Base-by-base conservation (phyloP, 179 eudicot species). In the Monotropa hypopitys region DNA sequence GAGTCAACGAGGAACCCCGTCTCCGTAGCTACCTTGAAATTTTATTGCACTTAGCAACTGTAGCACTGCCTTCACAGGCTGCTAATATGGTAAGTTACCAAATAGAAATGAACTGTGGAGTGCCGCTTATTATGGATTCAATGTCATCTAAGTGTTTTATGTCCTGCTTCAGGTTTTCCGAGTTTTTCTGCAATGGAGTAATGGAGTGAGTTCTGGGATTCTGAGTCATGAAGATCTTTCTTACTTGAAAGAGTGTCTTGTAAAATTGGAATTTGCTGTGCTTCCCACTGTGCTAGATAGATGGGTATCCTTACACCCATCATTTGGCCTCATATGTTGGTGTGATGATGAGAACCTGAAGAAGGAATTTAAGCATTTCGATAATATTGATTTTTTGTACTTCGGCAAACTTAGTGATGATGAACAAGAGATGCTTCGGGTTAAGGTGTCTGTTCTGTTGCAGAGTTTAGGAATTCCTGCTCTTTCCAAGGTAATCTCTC, bases 291-390 rank as follows among this genome's bases (percentile, higher is more conserved):
- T 77, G 63, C 86, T 87, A 76, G 97, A 96, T 88, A 93, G 87
- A 90, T 96, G 99, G 99, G 89, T 95, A 74, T 96, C 97, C 42
- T 80, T 96, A 61, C 92, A 93, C 78, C 76, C 94, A 54, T 91
- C 92, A 5, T 91, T 82, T 88, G 98, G 98, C 72, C 88, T 96
- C 68, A 83, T 93, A 5, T 96, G 98, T 83, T 96, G 99, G 99
- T 88, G 85, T 82, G 94, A 93, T 86, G 91, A 96, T 81, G 89
- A 91, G 78, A 80, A 73, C 20, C 82, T 96, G 62, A 86, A 84
- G 86, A 88, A 89, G 84, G 92, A 93, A 81, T 91, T 96, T 69
- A 87, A 85, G 88, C 76, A 86, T 81, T 78, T 69, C 6, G 88
- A 84, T 65, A 84, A 88, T 74, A 83, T 96, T 79, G 90, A 89